Evolutionary conservation across 768 basidiomycete genomes (phyloP).

Genomic region (Lentinula guzmanii): DNA sequence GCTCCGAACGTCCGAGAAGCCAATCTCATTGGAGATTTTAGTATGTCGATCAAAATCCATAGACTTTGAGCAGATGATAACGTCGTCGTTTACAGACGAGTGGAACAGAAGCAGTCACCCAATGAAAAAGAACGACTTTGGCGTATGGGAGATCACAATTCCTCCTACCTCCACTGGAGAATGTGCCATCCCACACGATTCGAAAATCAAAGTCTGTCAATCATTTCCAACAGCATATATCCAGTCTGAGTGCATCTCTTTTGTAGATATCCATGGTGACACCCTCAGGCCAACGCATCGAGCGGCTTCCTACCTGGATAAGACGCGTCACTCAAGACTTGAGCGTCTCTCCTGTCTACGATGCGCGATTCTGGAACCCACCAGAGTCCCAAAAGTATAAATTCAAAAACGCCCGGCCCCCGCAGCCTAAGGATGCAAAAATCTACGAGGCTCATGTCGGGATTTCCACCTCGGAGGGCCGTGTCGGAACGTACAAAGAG

Average conservation of each 20-base stretch:
- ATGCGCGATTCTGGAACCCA: conserved; percentile 99
- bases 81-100: conserved; percentile 45
- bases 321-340: conserved; percentile 94
- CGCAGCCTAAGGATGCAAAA: conserved; percentile 57
- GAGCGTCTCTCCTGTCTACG: conserved; percentile 82
- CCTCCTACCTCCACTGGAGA: conserved; percentile 61
- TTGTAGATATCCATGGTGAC: conserved; percentile 84
- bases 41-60: conserved; percentile 43
- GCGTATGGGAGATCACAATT: conserved; percentile 83
- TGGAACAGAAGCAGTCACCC: conserved; percentile 86
- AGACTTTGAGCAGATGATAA: background rate
- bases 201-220: conserved; percentile 78
- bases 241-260: background rate
- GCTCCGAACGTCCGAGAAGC: conserved; percentile 87
- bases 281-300: conserved; percentile 75
- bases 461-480: conserved; percentile 81
- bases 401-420: conserved; percentile 76
- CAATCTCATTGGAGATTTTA: conserved; percentile 91
- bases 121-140: conserved; percentile 80
- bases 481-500: conserved; percentile 94
- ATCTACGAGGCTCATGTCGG: conserved; percentile 99
- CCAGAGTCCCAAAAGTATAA: conserved; percentile 62
- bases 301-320: conserved; percentile 93
- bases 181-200: conserved; percentile 89
- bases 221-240: background rate